phyloP scores from a whole-genome alignment of 164 flowering plant species.

The Kalanchoe fedtschenkoi region DNA sequence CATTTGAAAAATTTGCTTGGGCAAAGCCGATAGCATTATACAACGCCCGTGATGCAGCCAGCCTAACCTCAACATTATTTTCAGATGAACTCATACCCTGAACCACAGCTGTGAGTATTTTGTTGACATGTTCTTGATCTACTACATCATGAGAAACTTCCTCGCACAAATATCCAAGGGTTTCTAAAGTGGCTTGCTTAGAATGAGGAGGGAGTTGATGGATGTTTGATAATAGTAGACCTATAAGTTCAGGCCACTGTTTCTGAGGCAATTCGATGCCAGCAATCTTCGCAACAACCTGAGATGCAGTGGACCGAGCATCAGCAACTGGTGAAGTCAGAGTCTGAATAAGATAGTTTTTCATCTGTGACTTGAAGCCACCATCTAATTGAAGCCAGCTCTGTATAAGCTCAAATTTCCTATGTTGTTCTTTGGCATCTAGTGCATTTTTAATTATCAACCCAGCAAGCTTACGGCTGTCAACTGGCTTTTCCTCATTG shows the following conservation, averaged over 20 bases:
- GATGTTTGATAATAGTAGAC: slow-evolving; percentile 38
- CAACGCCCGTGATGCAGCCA: slow-evolving; percentile 52
- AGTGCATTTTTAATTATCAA: slow-evolving; percentile 55
- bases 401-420: slow-evolving; percentile 52
- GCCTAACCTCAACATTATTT: slow-evolving; percentile 45
- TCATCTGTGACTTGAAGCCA: slow-evolving; percentile 40
- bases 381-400: slow-evolving; percentile 49
- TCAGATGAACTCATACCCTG: slow-evolving; percentile 64
- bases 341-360: slow-evolving; percentile 42
- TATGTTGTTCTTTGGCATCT: slow-evolving; percentile 65
- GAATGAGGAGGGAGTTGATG: slow-evolving; percentile 47
- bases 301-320: slow-evolving; percentile 63
- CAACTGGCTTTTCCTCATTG: slow-evolving; percentile 58
- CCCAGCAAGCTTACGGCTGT: slow-evolving; percentile 55
- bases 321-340: slow-evolving; percentile 42
- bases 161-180: slow-evolving; percentile 63
- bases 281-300: slow-evolving; percentile 61
- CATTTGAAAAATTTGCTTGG: slow-evolving; percentile 52
- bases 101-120: slow-evolving; percentile 63
- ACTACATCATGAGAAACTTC: slow-evolving; percentile 58
- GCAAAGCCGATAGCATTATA: slow-evolving; percentile 59
- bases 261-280: slow-evolving; percentile 64
- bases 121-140: slow-evolving; percentile 61
- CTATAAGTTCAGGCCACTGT: slow-evolving; percentile 66
- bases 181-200: slow-evolving; percentile 67